phyloP scores from a whole-genome alignment of 2,329 filamentous ascomycete genomes.

The Cercospora beticola region DNA sequence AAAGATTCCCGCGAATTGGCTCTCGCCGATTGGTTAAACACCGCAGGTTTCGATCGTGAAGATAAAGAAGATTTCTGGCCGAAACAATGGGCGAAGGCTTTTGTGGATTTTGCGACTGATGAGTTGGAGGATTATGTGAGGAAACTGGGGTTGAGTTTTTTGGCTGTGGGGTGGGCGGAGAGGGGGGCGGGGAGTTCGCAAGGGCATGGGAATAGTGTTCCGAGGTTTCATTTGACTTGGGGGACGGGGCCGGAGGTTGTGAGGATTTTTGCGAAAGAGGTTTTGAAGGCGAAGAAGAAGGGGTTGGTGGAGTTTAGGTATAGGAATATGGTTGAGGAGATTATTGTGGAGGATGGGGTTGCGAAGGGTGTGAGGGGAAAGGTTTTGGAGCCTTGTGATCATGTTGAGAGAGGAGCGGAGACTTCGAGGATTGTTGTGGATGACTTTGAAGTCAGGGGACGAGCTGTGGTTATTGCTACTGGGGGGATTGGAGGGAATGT shows the following conservation, averaged over 20 bases:
- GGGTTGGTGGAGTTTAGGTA: neutral
- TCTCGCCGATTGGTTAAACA: neutral
- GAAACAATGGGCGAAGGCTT: neutral
- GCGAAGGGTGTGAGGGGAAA: neutral
- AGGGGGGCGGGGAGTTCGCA: neutral
- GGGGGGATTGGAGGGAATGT: neutral
- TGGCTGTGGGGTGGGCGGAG: neutral
- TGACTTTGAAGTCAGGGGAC: neutral
- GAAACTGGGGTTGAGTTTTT: neutral
- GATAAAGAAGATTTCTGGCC: slow-evolving; percentile 3
- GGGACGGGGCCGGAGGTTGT: neutral
- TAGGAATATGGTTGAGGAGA: neutral
- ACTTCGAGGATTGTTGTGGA: neutral
- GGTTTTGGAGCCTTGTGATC: neutral
- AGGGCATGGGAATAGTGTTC: slow-evolving; percentile 1
- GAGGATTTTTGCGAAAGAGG: neutral
- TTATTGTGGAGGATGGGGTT: neutral
- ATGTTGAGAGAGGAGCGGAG: neutral
- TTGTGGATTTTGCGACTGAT: neutral
- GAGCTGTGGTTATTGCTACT: neutral
- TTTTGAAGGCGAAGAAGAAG: neutral
- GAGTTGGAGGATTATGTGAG: neutral
- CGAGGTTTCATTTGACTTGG: slow-evolving; percentile 3
- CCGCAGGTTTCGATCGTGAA: neutral
- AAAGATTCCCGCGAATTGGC: slow-evolving; percentile 1